These are phyloP conservation scores for Xylaria bambusicola DNA, from an alignment of 495 filamentous ascomycete genomes.

Conservation along the genomic window DNA sequence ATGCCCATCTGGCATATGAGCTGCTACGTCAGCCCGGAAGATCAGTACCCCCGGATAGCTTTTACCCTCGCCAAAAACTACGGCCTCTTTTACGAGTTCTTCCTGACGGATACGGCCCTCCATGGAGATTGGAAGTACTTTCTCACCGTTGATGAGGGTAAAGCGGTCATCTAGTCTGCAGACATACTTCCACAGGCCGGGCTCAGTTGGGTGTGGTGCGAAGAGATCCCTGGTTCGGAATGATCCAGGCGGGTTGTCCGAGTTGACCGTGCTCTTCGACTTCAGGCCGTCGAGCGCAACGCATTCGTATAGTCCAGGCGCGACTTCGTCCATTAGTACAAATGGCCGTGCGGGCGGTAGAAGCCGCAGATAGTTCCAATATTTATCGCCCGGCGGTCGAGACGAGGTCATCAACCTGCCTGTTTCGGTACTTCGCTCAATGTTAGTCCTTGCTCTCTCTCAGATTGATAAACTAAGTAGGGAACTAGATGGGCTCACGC, in stretches of 20 bases:
- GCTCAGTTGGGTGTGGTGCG: conserved; percentile 54
- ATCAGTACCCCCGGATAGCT: conserved; percentile 57
- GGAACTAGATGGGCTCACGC: conserved; percentile 12
- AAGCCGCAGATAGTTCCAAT: conserved; percentile 47
- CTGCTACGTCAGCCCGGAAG: conserved; percentile 42
- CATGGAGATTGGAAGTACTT: conserved; percentile 59
- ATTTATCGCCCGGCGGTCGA: conserved; percentile 42
- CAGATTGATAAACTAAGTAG: neutral
- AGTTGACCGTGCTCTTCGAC: conserved; percentile 54
- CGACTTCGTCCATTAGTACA: conserved; percentile 29
- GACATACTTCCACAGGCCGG: conserved; percentile 61
- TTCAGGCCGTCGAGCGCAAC: conserved; percentile 55
- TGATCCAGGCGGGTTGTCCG: conserved; percentile 29
- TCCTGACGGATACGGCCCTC: conserved; percentile 58
- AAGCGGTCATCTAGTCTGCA: conserved; percentile 60
- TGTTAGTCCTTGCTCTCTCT: neutral
- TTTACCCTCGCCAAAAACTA: conserved; percentile 58
- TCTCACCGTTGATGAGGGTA: conserved; percentile 63
- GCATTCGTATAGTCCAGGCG: conserved; percentile 37
- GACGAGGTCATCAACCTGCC: conserved; percentile 60
- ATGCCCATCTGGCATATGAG: conserved; percentile 35
- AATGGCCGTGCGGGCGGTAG: conserved; percentile 28
- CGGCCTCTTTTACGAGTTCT: conserved; percentile 54
- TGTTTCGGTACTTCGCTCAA: conserved; percentile 49
- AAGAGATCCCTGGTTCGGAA: conserved; percentile 59